phyloP scores from a whole-genome alignment of 805 yeast species.

The Cephaloascus albidus region DNA sequence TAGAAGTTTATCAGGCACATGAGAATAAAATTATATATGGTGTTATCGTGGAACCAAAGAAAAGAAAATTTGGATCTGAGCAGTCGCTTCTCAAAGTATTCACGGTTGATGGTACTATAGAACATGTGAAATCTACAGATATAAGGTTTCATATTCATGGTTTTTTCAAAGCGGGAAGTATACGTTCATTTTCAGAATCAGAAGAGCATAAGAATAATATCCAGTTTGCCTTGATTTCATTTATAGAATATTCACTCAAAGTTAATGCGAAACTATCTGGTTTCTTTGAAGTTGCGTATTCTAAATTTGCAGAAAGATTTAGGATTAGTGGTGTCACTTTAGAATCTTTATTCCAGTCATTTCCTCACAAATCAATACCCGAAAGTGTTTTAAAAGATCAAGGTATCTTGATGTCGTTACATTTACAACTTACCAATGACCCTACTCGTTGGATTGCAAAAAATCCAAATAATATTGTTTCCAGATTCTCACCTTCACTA shows the following conservation, averaged over 20 bases:
- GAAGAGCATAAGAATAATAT: conserved; percentile 12
- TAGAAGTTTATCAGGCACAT: conserved; percentile 18
- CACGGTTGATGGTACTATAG: conserved; percentile 20
- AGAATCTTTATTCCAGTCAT: neutral
- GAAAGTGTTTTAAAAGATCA: neutral
- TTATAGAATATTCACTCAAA: conserved; percentile 10
- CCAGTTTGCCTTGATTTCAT: conserved; percentile 15
- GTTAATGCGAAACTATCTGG: conserved; percentile 4
- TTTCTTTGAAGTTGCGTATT: neutral
- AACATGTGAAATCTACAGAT: conserved; percentile 15
- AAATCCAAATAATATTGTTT: neutral
- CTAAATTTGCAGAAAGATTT: neutral
- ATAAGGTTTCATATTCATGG: conserved; percentile 19
- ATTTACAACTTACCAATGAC: neutral
- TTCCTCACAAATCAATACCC: neutral
- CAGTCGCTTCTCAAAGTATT: conserved; percentile 22
- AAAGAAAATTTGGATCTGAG: conserved; percentile 21
- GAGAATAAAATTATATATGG: conserved; percentile 17
- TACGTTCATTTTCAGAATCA: conserved; percentile 4
- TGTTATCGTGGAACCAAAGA: conserved; percentile 20
- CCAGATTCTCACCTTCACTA: neutral
- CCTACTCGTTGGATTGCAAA: neutral
- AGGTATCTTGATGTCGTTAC: neutral
- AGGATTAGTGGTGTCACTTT: neutral
- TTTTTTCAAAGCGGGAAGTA: conserved; percentile 14